Evolutionary conservation across 2,329 filamentous ascomycete species (phyloP).

Genomic region (Hypocrella siamensis): DNA sequence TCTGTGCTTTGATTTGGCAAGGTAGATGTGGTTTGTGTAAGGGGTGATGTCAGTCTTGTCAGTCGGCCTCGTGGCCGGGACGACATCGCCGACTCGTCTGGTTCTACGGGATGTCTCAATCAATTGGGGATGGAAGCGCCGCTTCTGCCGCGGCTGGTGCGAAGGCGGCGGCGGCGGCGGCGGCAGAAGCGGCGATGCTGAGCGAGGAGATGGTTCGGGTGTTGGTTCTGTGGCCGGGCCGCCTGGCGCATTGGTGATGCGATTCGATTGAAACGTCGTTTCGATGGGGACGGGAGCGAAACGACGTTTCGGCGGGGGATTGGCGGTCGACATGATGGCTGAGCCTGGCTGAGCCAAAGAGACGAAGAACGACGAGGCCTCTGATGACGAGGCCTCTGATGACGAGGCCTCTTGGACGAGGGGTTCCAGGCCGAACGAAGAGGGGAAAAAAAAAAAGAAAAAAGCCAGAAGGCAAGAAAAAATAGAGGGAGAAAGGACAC

Average conservation of each 20-base stretch:
- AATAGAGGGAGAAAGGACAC: too few relatives aligned
- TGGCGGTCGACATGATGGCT: constrained; percentile 21
- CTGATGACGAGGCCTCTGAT: too few relatives aligned
- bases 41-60: constrained; percentile 61
- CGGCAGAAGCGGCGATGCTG: constrained; percentile 24
- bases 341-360: too few relatives aligned
- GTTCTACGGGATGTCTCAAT: constrained; percentile 66
- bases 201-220: constrained; percentile 35
- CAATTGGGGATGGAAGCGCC: constrained; percentile 60
- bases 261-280: constrained; percentile 47
- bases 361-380: too few relatives aligned
- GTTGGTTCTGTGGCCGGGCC: constrained; percentile 43
- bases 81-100: constrained; percentile 48
- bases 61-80: constrained; percentile 44
- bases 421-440: too few relatives aligned
- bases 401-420: too few relatives aligned
- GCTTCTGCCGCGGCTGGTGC: constrained; percentile 24
- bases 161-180: constrained; percentile 18
- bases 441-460: too few relatives aligned
- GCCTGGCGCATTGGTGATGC: constrained; percentile 13
- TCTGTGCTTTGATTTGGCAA: constrained; percentile 22
- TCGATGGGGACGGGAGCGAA: constrained; percentile 59
- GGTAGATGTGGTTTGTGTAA: constrained; percentile 46
- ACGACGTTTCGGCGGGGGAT: constrained; percentile 33
- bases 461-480: too few relatives aligned